Evolutionary conservation across 1,284 basidiomycete genomes (phyloP), one percentile per base, ranked within the genome.

Genomic region (Testicularia cyperi): DNA sequence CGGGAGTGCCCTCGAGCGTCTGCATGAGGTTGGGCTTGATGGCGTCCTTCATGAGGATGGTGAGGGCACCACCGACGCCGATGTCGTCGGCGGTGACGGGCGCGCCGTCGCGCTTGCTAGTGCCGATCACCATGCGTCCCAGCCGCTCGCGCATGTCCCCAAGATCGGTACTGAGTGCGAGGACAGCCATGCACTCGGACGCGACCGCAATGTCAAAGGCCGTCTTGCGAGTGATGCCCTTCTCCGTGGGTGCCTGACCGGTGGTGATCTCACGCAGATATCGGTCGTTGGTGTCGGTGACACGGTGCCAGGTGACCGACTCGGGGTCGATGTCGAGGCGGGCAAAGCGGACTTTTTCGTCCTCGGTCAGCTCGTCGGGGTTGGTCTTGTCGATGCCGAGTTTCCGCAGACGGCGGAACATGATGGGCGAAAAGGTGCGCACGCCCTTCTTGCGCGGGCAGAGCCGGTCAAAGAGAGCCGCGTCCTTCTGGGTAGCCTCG

Each of bases 1-100:
- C 95, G 25, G 94, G 94, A 1, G 94, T 98, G 38, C 94, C 94
- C 80, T 98, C 90, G 37, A 98, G 82, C 8, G 94, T 95, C 79
- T 98, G 94, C 94, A 98, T 98, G 64, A 98, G 79, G 76, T 96
- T 98, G 16, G 94, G 94, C 81, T 98, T 98, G 81, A 98, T 94
- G 16, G 95, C 90, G 74, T 98, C 94, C 82, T 97, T 97, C 87
- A 98, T 90, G 54, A 98, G 83, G 37, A 98, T 94, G 13, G 95
- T 89, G 55, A 98, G 85, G 44, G 94, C 94, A 57, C 94, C 94
- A 61, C 91, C 88, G 68, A 90, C 90, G 68, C 94, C 94, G 53
- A 98, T 84, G 78, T 98, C 94, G 77, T 98, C 95, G 16, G 92
- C 92, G 21, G 94, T 98, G 78, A 98, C 83, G 25, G 94, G 85